Evolutionary conservation across 2,329 filamentous ascomycete species (phyloP).

Genomic region (Fusarium burgessii): DNA sequence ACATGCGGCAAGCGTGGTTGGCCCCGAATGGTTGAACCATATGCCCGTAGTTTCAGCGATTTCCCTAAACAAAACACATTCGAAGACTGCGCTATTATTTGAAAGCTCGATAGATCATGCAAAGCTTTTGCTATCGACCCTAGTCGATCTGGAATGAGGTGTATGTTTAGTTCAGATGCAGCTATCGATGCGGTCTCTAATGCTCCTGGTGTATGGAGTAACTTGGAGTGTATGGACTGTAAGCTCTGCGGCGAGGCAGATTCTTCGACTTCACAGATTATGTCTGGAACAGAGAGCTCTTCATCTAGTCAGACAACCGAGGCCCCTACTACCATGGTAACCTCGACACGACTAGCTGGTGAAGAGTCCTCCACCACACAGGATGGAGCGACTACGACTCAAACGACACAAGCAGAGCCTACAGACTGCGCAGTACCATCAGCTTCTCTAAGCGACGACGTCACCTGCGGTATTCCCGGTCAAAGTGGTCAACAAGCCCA

Average conservation of each 20-base stretch:
- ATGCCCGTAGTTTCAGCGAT: background rate
- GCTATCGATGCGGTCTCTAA: background rate
- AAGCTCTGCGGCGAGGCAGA: constrained; percentile 6
- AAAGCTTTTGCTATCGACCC: constrained; percentile 29
- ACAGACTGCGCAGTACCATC: constrained; percentile 20
- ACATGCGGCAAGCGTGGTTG: constrained; percentile 22
- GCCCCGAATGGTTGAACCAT: constrained; percentile 11
- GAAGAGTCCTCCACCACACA: background rate
- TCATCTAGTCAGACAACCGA: constrained; percentile 4
- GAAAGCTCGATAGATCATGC: constrained; percentile 15
- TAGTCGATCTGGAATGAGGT: background rate
- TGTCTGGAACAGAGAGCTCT: background rate
- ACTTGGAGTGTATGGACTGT: constrained; percentile 28
- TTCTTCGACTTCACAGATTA: background rate
- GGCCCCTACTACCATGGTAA: constrained; percentile 20
- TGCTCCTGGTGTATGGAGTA: constrained; percentile 9
- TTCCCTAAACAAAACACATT: constrained; percentile 14
- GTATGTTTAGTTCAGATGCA: constrained; percentile 19
- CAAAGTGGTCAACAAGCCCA: constrained; percentile 30
- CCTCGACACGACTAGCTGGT: constrained; percentile 12
- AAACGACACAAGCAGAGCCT: background rate
- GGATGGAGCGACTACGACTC: background rate
- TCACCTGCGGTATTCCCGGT: constrained; percentile 34
- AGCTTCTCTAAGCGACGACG: constrained; percentile 22
- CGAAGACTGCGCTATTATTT: constrained; percentile 36